Conservation (phyloP, 257 asterid species). For the Knoxia roxburghii region DNA sequence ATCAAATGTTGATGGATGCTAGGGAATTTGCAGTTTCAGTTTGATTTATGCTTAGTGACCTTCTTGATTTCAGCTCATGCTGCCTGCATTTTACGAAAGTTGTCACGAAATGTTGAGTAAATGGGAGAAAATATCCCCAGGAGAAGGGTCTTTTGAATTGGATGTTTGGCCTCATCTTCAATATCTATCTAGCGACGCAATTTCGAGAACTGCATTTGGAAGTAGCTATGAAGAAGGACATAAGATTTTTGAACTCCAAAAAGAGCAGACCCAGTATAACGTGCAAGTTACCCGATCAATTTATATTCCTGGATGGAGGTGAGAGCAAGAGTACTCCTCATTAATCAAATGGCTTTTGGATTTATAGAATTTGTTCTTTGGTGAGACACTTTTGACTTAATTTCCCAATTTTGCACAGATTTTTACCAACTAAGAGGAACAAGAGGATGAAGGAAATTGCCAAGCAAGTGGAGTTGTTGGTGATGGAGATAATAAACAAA, state of each 20-base stretch:
- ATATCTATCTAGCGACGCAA: conserved; percentile 19
- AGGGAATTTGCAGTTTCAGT: too few species aligned
- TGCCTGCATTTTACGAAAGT: conserved; percentile 16
- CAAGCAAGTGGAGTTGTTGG: conserved; percentile 9
- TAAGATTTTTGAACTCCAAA: conserved; percentile 20
- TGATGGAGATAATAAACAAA: conserved; percentile 13
- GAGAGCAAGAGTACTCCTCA: too few species aligned
- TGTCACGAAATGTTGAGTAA: conserved; percentile 17
- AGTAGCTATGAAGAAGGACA: conserved; percentile 24
- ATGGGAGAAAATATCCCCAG: conserved; percentile 18
- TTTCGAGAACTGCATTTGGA: conserved; percentile 29
- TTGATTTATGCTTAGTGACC: neutral
- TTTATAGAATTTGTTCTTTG: neutral
- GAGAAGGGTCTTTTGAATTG: conserved; percentile 16
- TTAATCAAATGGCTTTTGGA: neutral
- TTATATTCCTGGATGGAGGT: conserved; percentile 21
- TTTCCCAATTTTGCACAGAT: neutral
- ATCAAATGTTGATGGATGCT: neutral
- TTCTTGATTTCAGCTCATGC: conserved; percentile 12
- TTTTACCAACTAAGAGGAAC: conserved; percentile 18
- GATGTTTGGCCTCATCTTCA: conserved; percentile 28
- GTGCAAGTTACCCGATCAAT: conserved; percentile 5
- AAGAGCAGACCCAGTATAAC: conserved; percentile 12
- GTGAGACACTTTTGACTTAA: neutral
- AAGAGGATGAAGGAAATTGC: conserved; percentile 17